A percentile compares a stretch with the other conserved stretches of the same genome.
These are phyloP conservation scores for Hanseniaspora thailandica DNA, from an alignment of 805 yeast species.

Conservation along the genomic window DNA sequence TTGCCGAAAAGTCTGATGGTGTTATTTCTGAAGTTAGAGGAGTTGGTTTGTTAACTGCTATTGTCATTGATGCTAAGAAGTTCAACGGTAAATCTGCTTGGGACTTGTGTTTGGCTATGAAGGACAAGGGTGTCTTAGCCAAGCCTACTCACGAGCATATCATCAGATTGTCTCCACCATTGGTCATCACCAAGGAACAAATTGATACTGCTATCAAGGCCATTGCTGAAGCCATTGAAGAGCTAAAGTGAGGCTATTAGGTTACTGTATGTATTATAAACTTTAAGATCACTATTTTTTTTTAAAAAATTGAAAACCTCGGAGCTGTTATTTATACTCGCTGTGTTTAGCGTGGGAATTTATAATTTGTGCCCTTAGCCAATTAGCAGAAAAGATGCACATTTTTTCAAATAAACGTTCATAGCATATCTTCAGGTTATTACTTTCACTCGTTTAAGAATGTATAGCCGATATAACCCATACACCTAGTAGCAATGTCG, in stretches of 20 bases:
- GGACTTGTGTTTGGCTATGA: constrained; percentile 88
- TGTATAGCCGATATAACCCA: no score
- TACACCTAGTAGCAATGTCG: no score
- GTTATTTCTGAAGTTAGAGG: constrained; percentile 60
- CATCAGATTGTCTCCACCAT: constrained; percentile 91
- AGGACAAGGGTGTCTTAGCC: constrained; percentile 78
- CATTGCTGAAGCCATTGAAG: constrained; percentile 48
- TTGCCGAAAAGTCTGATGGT: constrained; percentile 44
- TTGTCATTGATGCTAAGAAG: constrained; percentile 75
- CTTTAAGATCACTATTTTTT: no score
- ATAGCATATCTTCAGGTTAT: no score
- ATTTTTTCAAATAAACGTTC: no score
- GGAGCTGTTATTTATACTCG: no score
- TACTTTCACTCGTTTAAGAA: not conserved
- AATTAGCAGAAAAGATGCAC: no score
- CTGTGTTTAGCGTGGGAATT: no score
- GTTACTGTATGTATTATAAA: no score
- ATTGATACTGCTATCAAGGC: constrained; percentile 67
- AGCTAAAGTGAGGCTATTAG: constrained; percentile 1
- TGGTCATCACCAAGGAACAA: constrained; percentile 82
- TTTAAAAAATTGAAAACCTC: no score
- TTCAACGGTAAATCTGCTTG: constrained; percentile 88
- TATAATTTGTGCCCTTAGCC: no score
- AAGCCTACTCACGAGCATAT: constrained; percentile 95
- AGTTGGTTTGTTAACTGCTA: constrained; percentile 75